Evolutionary conservation across 2,329 filamentous ascomycete species (phyloP), one percentile per base, ranked within the genome.

Genomic region (Fusarium nelsonii): DNA sequence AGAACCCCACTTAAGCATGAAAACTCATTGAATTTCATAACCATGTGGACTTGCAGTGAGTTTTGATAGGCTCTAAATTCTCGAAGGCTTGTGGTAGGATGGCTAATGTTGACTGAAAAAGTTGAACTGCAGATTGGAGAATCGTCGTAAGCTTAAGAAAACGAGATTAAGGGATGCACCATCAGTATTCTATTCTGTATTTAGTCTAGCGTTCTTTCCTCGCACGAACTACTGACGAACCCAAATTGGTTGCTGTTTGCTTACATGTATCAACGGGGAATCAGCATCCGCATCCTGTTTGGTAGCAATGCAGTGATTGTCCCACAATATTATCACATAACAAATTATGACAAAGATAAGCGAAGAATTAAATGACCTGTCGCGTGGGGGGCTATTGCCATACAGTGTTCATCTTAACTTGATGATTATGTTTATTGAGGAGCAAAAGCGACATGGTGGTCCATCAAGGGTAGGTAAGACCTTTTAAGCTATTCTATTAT

Each of bases 1-100:
- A 16, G 20, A 15, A 50, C 46, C 23, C 46, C 46, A 50, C 46
- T 50, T 50, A 37, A 20, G 46, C 46, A 50, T 50, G 46, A 50
- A 50, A 50, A 50, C 3, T 5, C 36, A 10, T 9, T 14, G 33
- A 39, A 50, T 12, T 50, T 50, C 46, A 50, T 20, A 7, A 28
- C 23, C 23, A 50, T 50, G 46, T 50, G 46, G 20, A 50, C 28
- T 37, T 23, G 6, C 6, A 37, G 10, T 14, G 12, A 12, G 10
- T 30, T 28, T 11, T 36, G 30, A 11, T 30, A 30, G 30, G 30
- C 30, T 30, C 30, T 9, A 2, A 9, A 11, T 10, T 3, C 7
- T 3, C 8, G 10, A 11, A 30, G 30, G 30, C 8, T 30, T 30
- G 10, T 30, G 30, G 10, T 30, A 30, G 30, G 30, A 30, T 30